These are phyloP conservation scores for Phytophthora megakarya DNA, from an alignment of 352 stramenopile genomes.

Conservation along the genomic window DNA sequence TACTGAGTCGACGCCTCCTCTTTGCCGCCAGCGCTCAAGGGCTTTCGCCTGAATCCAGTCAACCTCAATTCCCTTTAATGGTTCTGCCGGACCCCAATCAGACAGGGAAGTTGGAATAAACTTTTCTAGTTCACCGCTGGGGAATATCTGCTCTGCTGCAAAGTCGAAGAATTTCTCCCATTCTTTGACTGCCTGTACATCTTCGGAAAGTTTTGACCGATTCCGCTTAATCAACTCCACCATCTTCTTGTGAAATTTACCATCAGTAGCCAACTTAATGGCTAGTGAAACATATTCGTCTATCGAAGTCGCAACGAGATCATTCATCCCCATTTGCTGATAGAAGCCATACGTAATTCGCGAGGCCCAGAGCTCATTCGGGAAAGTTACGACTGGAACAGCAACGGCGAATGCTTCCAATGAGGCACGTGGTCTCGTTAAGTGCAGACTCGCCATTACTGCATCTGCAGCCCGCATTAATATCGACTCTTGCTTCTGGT, in stretches of 20 bases:
- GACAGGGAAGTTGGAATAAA: slow-evolving; percentile 1
- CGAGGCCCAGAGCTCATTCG: slow-evolving; percentile 61
- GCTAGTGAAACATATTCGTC: slow-evolving; percentile 61
- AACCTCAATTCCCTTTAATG: slow-evolving; percentile 1
- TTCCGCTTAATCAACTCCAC: slow-evolving; percentile 45
- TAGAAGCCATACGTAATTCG: slow-evolving; percentile 72
- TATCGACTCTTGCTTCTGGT: slow-evolving; percentile 55
- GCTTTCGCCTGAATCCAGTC: slow-evolving; percentile 11
- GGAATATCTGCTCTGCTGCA: slow-evolving; percentile 35
- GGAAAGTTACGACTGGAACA: slow-evolving; percentile 68
- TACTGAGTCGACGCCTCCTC: neutral
- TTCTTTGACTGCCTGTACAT: slow-evolving; percentile 51
- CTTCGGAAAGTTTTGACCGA: slow-evolving; percentile 48
- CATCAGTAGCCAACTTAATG: slow-evolving; percentile 54
- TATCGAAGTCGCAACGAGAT: slow-evolving; percentile 50
- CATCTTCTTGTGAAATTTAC: slow-evolving; percentile 51
- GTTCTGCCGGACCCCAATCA: slow-evolving; percentile 7
- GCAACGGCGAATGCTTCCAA: slow-evolving; percentile 66
- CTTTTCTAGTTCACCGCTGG: slow-evolving; percentile 23
- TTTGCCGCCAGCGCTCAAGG: slow-evolving; percentile 16
- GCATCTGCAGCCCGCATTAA: slow-evolving; percentile 61
- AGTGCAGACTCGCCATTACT: slow-evolving; percentile 60
- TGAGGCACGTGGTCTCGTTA: slow-evolving; percentile 51
- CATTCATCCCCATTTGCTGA: slow-evolving; percentile 62
- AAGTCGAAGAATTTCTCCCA: slow-evolving; percentile 80